A percentile compares a stretch with the other conserved stretches of the same genome.
phyloP scores from a whole-genome alignment of 192 early-diverging fungal genomes.

The Cladochytrium replicatum region DNA sequence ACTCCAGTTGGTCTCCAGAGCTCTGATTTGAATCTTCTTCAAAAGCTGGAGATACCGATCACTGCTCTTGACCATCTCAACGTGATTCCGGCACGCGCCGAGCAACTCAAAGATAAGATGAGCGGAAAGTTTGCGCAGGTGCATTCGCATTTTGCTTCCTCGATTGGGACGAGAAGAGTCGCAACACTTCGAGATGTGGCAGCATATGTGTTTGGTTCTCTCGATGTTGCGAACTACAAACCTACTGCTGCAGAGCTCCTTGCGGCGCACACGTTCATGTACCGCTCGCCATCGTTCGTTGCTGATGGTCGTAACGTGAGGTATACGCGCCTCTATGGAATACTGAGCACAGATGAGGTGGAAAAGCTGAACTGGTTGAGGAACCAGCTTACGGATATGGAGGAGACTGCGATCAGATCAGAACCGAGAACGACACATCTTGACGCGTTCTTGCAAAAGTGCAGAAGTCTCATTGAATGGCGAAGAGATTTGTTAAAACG shows the following conservation, averaged over 20 bases:
- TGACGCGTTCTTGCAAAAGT: slow-evolving; percentile 18
- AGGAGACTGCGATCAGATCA: background rate
- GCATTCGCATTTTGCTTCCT: too few species aligned
- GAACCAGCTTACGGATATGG: slow-evolving; percentile 11
- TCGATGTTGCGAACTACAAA: background rate
- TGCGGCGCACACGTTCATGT: slow-evolving; percentile 22
- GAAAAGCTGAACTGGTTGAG: slow-evolving; percentile 20
- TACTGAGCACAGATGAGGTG: slow-evolving; percentile 8
- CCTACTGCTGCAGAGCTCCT: slow-evolving; percentile 28
- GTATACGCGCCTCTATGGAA: background rate
- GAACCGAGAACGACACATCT: slow-evolving; percentile 4
- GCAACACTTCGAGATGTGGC: too few species aligned
- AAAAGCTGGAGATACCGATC: slow-evolving; percentile 7
- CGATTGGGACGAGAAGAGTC: too few species aligned
- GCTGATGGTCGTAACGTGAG: background rate
- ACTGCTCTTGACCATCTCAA: slow-evolving; percentile 17
- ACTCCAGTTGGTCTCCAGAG: slow-evolving; percentile 9
- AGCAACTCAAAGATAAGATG: slow-evolving; percentile 4
- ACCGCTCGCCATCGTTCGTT: slow-evolving; percentile 8
- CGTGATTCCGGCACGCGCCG: slow-evolving; percentile 14
- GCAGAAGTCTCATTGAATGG: slow-evolving; percentile 15
- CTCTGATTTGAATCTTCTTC: slow-evolving; percentile 5
- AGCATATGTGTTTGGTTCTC: slow-evolving; percentile 15
- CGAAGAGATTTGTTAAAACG: slow-evolving; percentile 2
- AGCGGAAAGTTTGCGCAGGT: background rate